These are phyloP conservation scores for Symbiodinium pilosum DNA, from an alignment of 73 alveolate genomes.

Conservation along the genomic window DNA sequence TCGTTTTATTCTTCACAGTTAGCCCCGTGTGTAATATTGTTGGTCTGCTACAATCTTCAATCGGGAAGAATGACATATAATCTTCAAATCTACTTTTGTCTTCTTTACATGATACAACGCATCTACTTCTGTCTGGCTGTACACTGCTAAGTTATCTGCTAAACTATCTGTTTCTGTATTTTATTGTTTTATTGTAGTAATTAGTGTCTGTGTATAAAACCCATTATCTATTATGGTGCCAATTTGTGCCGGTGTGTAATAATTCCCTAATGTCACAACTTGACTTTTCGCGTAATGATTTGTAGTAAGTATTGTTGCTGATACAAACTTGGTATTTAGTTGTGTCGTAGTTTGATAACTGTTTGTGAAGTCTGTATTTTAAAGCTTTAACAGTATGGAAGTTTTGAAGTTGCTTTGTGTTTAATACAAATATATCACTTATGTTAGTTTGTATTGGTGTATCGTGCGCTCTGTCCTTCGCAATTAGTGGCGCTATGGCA, in stretches of 20 bases:
- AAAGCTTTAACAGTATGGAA: no score
- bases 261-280: neutral
- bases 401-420: no score
- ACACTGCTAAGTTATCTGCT: neutral
- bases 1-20: neutral
- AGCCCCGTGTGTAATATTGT: neutral
- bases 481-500: neutral
- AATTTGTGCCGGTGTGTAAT: neutral
- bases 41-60: neutral
- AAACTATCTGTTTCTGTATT: neutral
- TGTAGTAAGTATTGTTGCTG: neutral
- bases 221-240: neutral
- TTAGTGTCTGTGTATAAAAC: neutral
- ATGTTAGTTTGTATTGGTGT: neutral
- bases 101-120: neutral
- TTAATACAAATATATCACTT: no score
- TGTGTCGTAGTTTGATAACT: neutral
- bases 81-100: neutral
- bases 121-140: neutral
- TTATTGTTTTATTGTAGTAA: neutral
- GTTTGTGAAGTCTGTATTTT: neutral
- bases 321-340: neutral
- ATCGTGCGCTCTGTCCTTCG: neutral
- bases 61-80: neutral
- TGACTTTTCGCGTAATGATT: constrained; percentile 1